Evolutionary conservation across 2,329 filamentous ascomycete genomes (phyloP), one percentile per base, ranked within the genome.

Genomic region (Neofusicoccum sp.): DNA sequence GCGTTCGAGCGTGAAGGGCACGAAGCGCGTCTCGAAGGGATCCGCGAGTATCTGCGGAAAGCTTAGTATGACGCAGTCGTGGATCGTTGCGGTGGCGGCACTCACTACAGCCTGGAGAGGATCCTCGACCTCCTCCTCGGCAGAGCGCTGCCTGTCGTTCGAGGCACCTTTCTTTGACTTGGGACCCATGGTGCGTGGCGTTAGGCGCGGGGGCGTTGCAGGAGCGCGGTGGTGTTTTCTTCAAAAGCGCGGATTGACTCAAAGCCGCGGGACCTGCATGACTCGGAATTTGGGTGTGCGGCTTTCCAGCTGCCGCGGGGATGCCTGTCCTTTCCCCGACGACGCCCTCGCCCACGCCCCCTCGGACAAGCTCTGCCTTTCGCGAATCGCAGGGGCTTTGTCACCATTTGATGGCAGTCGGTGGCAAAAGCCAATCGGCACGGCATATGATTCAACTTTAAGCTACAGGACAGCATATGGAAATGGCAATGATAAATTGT

Each of bases 1-100:
- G 67, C 85, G 89, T 73, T 96, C 90, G 61, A 96, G 79, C 0
- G 92, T 93, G 71, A 98, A 95, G 0, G 95, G 95, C 68, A 84
- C 86, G 78, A 96, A 99, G 74, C 91, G 84, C 49, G 91, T 92
- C 76, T 98, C 93, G 74, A 96, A 99, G 1, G 91, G 93, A 80
- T 99, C 95, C 66, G 93, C 90, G 65, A 99, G 86, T 62, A 99
- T 83, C 89, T 95, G 70, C 31, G 54, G 62, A 61, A 61, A 62
- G 30, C 34, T 60, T 41, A 59, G 43, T 56, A 59, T 62, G 38
- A 31, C 26, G n/a, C 62, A 56, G 45, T 56, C 41, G 60, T 33
- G 54, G 60, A 31, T 56, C 51, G 61, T 43, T 62, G 61, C 61
- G 40, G 16, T 12, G 62, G 9, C 26, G 48, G 28, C 54, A 78